Percentiles rank a stretch among this genome's conserved stretches.
Evolutionary conservation across 129 eudicot genomes (phyloP).

Genomic region (Calendula officinalis): DNA sequence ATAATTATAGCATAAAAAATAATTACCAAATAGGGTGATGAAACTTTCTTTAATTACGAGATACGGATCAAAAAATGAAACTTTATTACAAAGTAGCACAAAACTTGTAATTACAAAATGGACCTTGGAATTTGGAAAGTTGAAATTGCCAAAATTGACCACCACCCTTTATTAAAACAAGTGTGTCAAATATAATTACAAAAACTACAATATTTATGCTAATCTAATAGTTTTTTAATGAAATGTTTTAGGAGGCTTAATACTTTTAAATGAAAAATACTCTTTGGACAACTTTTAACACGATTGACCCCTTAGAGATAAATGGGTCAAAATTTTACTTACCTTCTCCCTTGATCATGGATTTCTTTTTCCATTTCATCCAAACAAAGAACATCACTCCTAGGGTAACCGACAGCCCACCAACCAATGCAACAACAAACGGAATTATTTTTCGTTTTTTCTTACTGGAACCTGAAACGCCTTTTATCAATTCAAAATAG

Average conservation of each 20-base stretch:
- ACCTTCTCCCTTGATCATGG: slow-evolving; percentile 33
- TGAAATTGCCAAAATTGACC: no score
- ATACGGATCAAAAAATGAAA: no score
- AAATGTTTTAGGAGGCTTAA: background rate
- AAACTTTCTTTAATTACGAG: no score
- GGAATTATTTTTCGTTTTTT: slow-evolving; percentile 28
- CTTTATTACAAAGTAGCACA: no score
- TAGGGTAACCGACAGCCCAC: slow-evolving; percentile 8
- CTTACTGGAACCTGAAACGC: slow-evolving; percentile 29
- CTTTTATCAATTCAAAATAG: slow-evolving; percentile 10
- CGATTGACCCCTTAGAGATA: background rate
- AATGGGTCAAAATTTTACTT: slow-evolving; percentile 1
- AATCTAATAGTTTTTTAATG: no score
- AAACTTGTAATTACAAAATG: no score
- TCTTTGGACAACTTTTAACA: background rate
- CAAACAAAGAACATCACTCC: slow-evolving; percentile 21
- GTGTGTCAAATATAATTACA: background rate
- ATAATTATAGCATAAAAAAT: no score
- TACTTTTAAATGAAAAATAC: background rate
- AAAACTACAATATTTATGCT: background rate
- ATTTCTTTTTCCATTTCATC: slow-evolving; percentile 30
- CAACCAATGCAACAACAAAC: slow-evolving; percentile 13
- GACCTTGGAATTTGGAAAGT: no score
- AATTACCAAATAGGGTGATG: no score
- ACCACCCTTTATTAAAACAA: no score